These are phyloP conservation scores for Plicaturopsis crispa DNA, from an alignment of 768 basidiomycete genomes.

Conservation along the genomic window DNA sequence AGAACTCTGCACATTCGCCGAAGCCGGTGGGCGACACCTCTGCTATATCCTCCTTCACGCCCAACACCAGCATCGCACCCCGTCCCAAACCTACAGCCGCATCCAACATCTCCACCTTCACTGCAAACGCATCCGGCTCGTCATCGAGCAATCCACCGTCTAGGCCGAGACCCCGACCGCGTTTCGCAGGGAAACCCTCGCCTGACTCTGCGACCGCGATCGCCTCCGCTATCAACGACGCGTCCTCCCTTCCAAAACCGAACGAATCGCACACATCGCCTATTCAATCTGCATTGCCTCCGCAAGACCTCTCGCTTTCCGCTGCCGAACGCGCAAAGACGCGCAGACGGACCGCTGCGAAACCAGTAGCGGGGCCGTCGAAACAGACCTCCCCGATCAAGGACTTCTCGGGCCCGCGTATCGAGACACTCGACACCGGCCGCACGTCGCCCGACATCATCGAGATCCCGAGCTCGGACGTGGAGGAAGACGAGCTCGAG, in stretches of 20 bases:
- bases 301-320: slow-evolving; percentile 18
- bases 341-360: slow-evolving; percentile 29
- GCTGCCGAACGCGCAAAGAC: slow-evolving; percentile 57
- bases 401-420: background rate
- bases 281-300: slow-evolving; percentile 12
- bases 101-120: slow-evolving; percentile 9
- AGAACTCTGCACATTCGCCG: no score
- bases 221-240: slow-evolving; percentile 7
- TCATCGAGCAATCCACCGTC: slow-evolving; percentile 8
- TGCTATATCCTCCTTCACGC: slow-evolving; percentile 20
- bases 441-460: slow-evolving; percentile 19
- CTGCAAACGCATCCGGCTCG: slow-evolving; percentile 2
- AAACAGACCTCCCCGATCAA: background rate
- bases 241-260: slow-evolving; percentile 4
- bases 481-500: slow-evolving; percentile 17
- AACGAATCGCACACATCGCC: slow-evolving; percentile 18
- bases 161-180: slow-evolving; percentile 20
- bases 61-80: slow-evolving; percentile 3
- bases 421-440: background rate
- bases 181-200: background rate
- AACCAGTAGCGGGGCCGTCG: background rate
- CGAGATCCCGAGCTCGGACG: background rate
- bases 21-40: no score
- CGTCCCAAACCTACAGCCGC: slow-evolving; percentile 1
- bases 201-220: slow-evolving; percentile 15